These are phyloP conservation scores for Boletus speciosus DNA, from an alignment of 768 basidiomycete species.

Conservation along the genomic window DNA sequence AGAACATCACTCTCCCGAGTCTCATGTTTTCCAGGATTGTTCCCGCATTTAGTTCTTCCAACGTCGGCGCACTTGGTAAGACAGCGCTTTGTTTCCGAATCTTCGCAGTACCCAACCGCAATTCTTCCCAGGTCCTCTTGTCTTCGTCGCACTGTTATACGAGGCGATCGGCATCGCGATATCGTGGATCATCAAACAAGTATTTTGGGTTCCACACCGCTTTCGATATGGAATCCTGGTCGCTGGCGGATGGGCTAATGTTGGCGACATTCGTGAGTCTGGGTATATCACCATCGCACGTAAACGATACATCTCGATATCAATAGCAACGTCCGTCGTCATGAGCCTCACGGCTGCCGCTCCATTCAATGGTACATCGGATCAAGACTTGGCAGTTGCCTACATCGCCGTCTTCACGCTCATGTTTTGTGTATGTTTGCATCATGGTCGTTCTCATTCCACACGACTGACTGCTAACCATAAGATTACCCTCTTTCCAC, in stretches of 20 bases:
- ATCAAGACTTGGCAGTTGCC: slow-evolving; percentile 61
- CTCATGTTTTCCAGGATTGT: slow-evolving; percentile 73
- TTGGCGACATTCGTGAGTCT: slow-evolving; percentile 63
- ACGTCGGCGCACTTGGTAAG: slow-evolving; percentile 52
- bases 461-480: neutral
- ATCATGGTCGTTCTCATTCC: neutral
- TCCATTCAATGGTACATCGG: slow-evolving; percentile 58
- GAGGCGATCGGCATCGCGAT: slow-evolving; percentile 51
- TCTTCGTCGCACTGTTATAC: slow-evolving; percentile 58
- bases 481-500: slow-evolving; percentile 62
- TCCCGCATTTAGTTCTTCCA: slow-evolving; percentile 58
- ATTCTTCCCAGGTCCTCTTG: slow-evolving; percentile 49
- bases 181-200: slow-evolving; percentile 52
- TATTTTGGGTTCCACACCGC: slow-evolving; percentile 77
- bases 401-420: slow-evolving; percentile 63
- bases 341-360: slow-evolving; percentile 57
- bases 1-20: slow-evolving; percentile 60
- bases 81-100: neutral
- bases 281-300: neutral
- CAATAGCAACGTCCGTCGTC: slow-evolving; percentile 59
- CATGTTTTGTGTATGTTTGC: slow-evolving; percentile 49
- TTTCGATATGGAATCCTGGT: slow-evolving; percentile 69
- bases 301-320: neutral
- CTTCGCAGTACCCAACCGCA: neutral
- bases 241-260: slow-evolving; percentile 68